phyloP scores from a whole-genome alignment of 2,329 filamentous ascomycete genomes.

The Penicillium sp. region DNA sequence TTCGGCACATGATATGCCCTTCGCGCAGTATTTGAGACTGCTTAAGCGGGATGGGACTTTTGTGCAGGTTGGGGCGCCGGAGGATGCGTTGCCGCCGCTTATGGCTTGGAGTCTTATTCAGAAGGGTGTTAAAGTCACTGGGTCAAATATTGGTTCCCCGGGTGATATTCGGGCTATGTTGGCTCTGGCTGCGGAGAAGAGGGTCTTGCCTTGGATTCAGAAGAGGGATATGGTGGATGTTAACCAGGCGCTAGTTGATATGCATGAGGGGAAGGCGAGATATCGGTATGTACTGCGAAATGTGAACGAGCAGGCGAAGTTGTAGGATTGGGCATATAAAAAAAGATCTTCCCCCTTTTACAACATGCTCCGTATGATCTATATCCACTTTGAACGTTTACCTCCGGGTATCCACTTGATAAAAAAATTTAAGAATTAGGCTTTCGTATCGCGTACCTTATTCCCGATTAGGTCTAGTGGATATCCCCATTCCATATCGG shows the following conservation, averaged over 20 bases:
- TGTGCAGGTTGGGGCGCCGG: conserved; percentile 60
- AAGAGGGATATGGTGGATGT: conserved; percentile 36
- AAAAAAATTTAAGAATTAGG: neutral
- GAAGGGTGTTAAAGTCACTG: conserved; percentile 48
- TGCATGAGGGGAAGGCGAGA: conserved; percentile 40
- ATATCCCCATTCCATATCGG: neutral
- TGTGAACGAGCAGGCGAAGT: conserved; percentile 24
- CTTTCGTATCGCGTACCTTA: neutral
- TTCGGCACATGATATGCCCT: conserved; percentile 54
- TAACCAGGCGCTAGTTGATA: conserved; percentile 38
- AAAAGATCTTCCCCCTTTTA: neutral
- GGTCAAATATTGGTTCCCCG: conserved; percentile 39
- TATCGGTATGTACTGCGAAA: conserved; percentile 43
- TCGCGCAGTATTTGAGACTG: conserved; percentile 53
- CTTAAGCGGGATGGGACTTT: conserved; percentile 53
- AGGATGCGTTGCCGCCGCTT: conserved; percentile 48
- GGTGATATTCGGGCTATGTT: conserved; percentile 41
- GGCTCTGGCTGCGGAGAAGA: conserved; percentile 35
- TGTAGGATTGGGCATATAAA: conserved; percentile 12
- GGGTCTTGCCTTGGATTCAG: conserved; percentile 38
- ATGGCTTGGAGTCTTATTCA: conserved; percentile 51
- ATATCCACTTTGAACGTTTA: neutral
- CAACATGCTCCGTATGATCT: neutral
- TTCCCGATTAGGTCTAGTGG: neutral
- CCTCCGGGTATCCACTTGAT: neutral